phyloP scores from a whole-genome alignment of 2,329 filamentous ascomycete genomes.

The Neonectria sp. region DNA sequence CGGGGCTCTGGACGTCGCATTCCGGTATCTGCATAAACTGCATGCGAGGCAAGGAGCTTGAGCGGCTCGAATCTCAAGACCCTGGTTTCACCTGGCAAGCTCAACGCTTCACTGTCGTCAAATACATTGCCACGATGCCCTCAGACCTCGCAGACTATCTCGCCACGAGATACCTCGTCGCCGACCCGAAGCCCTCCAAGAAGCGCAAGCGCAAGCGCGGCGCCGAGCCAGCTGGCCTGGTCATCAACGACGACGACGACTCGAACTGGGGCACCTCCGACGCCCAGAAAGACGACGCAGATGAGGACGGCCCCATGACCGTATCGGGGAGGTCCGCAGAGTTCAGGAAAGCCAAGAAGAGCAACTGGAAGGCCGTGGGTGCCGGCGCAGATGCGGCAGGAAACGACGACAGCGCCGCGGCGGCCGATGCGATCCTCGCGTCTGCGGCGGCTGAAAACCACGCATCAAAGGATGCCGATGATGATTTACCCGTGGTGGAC shows the following conservation, averaged over 20 bases:
- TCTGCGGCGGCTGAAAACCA: constrained; percentile 78
- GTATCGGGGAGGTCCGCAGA: constrained; percentile 69
- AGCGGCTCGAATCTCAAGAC: constrained; percentile 7
- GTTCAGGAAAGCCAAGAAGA: constrained; percentile 84
- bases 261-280: constrained; percentile 62
- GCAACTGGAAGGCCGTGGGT: constrained; percentile 82
- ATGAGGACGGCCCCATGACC: constrained; percentile 66
- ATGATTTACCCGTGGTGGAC: constrained; percentile 65
- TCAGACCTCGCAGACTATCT: constrained; percentile 85
- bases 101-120: constrained; percentile 10
- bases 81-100: constrained; percentile 3
- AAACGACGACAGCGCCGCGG: constrained; percentile 67
- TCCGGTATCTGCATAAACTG: constrained; percentile 46
- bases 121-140: constrained; percentile 58
- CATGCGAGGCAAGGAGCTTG: constrained; percentile 29
- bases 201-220: constrained; percentile 75
- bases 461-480: constrained; percentile 63
- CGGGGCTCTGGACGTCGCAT: constrained; percentile 28
- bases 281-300: constrained; percentile 63
- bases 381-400: constrained; percentile 49
- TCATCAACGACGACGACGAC: constrained; percentile 77
- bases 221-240: constrained; percentile 64
- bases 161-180: constrained; percentile 87
- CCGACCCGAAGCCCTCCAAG: constrained; percentile 70
- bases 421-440: constrained; percentile 83